Conservation (phyloP, 257 asterid genomes). For the Solanum clarkiae region DNA sequence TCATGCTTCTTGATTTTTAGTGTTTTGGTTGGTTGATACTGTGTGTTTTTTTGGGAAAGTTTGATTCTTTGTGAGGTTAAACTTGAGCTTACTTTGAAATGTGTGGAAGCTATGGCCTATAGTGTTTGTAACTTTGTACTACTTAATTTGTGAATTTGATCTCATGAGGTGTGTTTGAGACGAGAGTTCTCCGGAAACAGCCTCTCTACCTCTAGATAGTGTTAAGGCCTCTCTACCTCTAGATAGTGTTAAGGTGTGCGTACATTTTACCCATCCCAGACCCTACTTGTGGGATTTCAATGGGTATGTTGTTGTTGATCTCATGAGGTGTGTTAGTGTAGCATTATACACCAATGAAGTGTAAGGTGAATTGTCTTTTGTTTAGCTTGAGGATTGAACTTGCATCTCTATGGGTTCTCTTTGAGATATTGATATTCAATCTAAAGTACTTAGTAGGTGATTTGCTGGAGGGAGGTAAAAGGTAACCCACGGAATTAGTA, state of each 20-base stretch:
- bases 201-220: too few species aligned
- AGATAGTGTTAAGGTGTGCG: too few species aligned
- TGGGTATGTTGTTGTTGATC: not conserved
- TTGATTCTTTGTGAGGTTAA: not conserved
- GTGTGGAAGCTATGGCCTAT: not conserved
- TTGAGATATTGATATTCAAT: not conserved
- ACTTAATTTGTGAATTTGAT: not conserved
- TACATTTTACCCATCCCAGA: too few species aligned
- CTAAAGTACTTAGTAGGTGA: not conserved
- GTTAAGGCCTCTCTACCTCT: too few species aligned
- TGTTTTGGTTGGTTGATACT: not conserved
- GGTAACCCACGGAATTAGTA: not conserved
- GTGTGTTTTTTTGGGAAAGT: not conserved
- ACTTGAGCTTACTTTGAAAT: not conserved
- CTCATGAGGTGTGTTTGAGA: not conserved
- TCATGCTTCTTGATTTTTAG: not conserved
- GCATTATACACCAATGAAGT: not conserved
- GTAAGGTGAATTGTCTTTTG: not conserved
- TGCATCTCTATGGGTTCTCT: not conserved
- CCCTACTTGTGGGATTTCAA: too few species aligned
- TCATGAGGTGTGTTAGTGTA: not conserved
- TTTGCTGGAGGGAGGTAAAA: not conserved
- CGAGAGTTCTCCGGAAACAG: too few species aligned
- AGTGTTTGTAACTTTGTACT: not conserved
- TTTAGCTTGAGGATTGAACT: not conserved